Evolutionary conservation across 257 asterid species (phyloP).

Genomic region (Ophiorrhiza pumila): DNA sequence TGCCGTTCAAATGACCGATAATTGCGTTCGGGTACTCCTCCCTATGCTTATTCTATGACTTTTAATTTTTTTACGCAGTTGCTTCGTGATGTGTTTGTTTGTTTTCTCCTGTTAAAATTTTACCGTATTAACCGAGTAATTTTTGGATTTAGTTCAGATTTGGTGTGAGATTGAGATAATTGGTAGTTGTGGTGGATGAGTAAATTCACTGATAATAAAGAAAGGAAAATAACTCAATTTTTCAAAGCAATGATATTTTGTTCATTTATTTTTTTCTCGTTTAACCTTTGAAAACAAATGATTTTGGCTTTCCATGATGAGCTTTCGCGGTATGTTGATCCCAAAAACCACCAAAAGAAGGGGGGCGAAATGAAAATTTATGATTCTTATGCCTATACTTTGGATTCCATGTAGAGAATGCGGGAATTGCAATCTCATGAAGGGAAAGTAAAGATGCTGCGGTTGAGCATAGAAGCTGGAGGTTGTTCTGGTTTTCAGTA

Average conservation of each 20-base stretch:
- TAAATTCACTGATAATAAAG: background rate
- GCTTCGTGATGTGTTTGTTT: background rate
- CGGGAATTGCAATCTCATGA: constrained; percentile 80
- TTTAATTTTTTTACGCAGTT: background rate
- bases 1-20: constrained; percentile 54
- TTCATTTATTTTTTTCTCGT: background rate
- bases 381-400: constrained; percentile 6
- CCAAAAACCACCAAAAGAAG: background rate
- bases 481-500: constrained; percentile 98
- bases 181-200: background rate
- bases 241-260: background rate
- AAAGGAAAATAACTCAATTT: background rate
- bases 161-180: background rate
- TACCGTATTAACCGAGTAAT: background rate
- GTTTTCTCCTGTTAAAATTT: background rate
- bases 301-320: background rate
- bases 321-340: background rate
- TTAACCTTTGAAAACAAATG: background rate
- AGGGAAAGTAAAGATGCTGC: constrained; percentile 57
- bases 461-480: constrained; percentile 95
- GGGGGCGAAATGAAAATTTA: background rate
- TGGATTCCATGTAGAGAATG: constrained; percentile 49
- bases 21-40: constrained; percentile 65
- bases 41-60: background rate
- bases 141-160: background rate